A percentile compares a stretch with the other conserved stretches of the same genome.
These are phyloP conservation scores for Canavalia gladiata DNA, from an alignment of 306 rosid species.

Conservation along the genomic window DNA sequence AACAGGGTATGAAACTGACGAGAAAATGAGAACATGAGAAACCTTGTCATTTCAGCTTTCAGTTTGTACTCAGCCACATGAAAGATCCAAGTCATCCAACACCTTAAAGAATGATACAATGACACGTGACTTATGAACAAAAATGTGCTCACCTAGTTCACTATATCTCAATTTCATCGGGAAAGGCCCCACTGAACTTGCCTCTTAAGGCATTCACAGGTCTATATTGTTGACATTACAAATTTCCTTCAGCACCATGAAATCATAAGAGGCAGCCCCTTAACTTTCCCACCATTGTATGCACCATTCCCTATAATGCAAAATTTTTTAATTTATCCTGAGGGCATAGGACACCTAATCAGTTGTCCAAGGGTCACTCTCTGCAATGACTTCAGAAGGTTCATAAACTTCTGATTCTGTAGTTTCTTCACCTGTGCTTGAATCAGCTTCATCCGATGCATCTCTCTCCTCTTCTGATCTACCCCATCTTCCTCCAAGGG, in stretches of 20 bases:
- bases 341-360: slow-evolving; percentile 50
- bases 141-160: not conserved
- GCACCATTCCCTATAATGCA: slow-evolving; percentile 50
- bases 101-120: slow-evolving; percentile 17
- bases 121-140: not conserved
- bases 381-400: slow-evolving; percentile 89
- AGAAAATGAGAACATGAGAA: not conserved
- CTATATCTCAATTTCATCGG: slow-evolving; percentile 10
- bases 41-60: not conserved
- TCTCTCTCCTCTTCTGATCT: slow-evolving; percentile 70
- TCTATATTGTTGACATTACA: not conserved
- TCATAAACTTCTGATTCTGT: slow-evolving; percentile 74
- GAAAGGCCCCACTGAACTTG: slow-evolving; percentile 1
- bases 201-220: slow-evolving; percentile 11
- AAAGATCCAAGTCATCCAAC: not conserved
- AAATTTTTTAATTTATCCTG: slow-evolving; percentile 40
- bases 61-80: not conserved
- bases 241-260: slow-evolving; percentile 16
- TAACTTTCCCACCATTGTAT: not conserved
- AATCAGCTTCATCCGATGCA: slow-evolving; percentile 53
- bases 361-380: slow-evolving; percentile 90
- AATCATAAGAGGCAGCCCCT: not conserved
- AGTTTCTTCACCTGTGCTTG: slow-evolving; percentile 53
- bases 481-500: slow-evolving; percentile 99
- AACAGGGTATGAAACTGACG: not conserved